phyloP scores from a whole-genome alignment of 331 rosid genomes.

The Phaseolus coccineus region DNA sequence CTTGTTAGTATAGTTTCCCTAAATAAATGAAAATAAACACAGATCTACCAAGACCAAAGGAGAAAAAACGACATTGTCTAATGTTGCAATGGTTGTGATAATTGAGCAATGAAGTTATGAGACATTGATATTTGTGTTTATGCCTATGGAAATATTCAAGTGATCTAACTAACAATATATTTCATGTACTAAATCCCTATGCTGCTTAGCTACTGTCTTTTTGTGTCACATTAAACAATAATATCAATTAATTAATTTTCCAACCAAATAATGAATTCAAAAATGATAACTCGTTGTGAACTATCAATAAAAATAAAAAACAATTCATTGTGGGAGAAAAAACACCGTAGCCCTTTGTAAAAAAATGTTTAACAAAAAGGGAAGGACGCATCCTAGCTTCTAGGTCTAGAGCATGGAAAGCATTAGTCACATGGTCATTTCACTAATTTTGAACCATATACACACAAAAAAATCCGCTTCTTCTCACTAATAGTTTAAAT shows the following conservation, averaged over 20 bases:
- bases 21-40: slow-evolving; percentile 27
- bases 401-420: background rate
- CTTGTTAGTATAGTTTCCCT: slow-evolving; percentile 41
- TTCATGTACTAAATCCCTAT: slow-evolving; percentile 7
- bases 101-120: background rate
- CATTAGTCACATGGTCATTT: background rate
- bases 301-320: slow-evolving; percentile 1
- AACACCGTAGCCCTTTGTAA: background rate
- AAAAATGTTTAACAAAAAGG: background rate
- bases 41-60: slow-evolving; percentile 10
- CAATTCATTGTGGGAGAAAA: background rate
- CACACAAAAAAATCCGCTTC: slow-evolving; percentile 17
- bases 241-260: background rate
- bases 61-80: slow-evolving; percentile 13
- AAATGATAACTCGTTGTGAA: slow-evolving; percentile 21
- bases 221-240: slow-evolving; percentile 31
- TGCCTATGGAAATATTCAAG: slow-evolving; percentile 28
- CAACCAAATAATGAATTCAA: background rate
- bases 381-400: slow-evolving; percentile 32
- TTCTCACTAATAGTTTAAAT: slow-evolving; percentile 2
- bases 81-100: background rate
- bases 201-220: background rate
- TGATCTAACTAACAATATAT: slow-evolving; percentile 11
- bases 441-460: slow-evolving; percentile 8
- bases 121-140: slow-evolving; percentile 20